Evolutionary conservation across 768 basidiomycete species (phyloP).

Genomic region (Pholiota microspora): DNA sequence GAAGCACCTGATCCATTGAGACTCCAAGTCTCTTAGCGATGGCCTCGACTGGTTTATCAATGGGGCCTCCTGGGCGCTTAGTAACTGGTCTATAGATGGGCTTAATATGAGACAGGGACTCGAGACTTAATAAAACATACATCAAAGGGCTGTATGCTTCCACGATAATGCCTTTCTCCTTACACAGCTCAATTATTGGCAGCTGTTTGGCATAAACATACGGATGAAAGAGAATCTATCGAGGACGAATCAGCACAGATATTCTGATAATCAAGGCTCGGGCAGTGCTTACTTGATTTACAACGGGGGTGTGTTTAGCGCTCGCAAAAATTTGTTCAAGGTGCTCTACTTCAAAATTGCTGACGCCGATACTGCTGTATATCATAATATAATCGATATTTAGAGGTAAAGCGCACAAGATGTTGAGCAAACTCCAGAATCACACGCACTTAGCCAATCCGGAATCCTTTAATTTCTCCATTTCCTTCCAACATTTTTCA

Average conservation of each 20-base stretch:
- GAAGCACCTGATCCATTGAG: slow-evolving; percentile 62
- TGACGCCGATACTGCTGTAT: slow-evolving; percentile 60
- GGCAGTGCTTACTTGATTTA: slow-evolving; percentile 54
- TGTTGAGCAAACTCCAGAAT: not conserved
- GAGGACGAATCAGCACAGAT: not conserved
- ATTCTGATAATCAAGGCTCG: not conserved
- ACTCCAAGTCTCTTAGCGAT: slow-evolving; percentile 50
- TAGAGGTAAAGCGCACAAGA: not conserved
- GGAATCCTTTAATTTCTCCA: slow-evolving; percentile 54
- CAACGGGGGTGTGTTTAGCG: slow-evolving; percentile 60
- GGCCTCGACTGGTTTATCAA: slow-evolving; percentile 53
- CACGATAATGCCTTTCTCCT: slow-evolving; percentile 51
- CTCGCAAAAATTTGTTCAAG: slow-evolving; percentile 51
- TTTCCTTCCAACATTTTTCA: slow-evolving; percentile 56
- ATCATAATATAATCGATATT: not conserved
- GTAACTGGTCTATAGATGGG: slow-evolving; percentile 44
- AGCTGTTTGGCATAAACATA: slow-evolving; percentile 57
- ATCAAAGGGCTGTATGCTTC: slow-evolving; percentile 71
- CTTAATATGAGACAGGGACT: too few relatives aligned
- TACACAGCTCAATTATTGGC: slow-evolving; percentile 37
- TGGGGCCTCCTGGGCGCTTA: slow-evolving; percentile 53
- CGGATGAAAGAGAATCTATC: slow-evolving; percentile 62
- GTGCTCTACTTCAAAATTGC: slow-evolving; percentile 59
- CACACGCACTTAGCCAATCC: slow-evolving; percentile 44
- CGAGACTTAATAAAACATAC: too few relatives aligned